phyloP scores from a whole-genome alignment of 495 filamentous ascomycete species.

The Hypoxylon trugodes region DNA sequence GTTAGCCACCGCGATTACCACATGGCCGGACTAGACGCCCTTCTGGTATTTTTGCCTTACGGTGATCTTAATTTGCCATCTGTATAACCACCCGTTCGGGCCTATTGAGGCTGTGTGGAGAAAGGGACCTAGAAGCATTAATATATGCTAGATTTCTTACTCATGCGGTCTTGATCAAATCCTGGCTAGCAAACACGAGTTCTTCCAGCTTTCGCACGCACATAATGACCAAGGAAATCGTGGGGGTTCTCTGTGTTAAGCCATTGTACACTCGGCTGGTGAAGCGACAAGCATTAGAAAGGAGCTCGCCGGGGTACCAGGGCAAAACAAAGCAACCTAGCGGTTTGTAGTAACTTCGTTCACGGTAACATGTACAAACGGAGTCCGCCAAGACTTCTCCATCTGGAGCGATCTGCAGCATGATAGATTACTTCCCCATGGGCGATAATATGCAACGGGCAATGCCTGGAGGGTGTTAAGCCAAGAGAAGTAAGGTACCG shows the following conservation, averaged over 20 bases:
- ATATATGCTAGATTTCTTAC: slow-evolving; percentile 35
- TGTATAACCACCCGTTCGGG: slow-evolving; percentile 43
- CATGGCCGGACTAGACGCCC: slow-evolving; percentile 39
- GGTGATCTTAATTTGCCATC: slow-evolving; percentile 48
- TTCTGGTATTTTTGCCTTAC: slow-evolving; percentile 47
- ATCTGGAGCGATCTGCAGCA: slow-evolving; percentile 31
- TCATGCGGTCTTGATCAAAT: slow-evolving; percentile 20
- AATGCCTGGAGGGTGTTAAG: slow-evolving; percentile 18
- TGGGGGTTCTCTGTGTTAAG: slow-evolving; percentile 19
- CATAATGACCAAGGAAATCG: background rate
- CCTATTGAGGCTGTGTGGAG: slow-evolving; percentile 35
- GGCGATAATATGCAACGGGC: slow-evolving; percentile 35
- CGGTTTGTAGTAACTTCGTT: slow-evolving; percentile 9
- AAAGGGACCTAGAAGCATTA: slow-evolving; percentile 25
- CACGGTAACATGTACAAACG: slow-evolving; percentile 30
- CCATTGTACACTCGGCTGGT: background rate
- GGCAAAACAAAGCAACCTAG: slow-evolving; percentile 2
- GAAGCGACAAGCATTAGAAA: slow-evolving; percentile 7
- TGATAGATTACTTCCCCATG: slow-evolving; percentile 41
- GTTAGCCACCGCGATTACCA: slow-evolving; percentile 48
- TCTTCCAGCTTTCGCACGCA: slow-evolving; percentile 4
- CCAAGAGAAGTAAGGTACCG: slow-evolving; percentile 37
- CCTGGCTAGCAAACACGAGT: slow-evolving; percentile 12
- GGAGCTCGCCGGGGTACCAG: slow-evolving; percentile 3
- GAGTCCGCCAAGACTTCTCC: slow-evolving; percentile 41